These are phyloP conservation scores for Chalciporus piperatus DNA, from an alignment of 768 basidiomycete genomes.

Conservation along the genomic window DNA sequence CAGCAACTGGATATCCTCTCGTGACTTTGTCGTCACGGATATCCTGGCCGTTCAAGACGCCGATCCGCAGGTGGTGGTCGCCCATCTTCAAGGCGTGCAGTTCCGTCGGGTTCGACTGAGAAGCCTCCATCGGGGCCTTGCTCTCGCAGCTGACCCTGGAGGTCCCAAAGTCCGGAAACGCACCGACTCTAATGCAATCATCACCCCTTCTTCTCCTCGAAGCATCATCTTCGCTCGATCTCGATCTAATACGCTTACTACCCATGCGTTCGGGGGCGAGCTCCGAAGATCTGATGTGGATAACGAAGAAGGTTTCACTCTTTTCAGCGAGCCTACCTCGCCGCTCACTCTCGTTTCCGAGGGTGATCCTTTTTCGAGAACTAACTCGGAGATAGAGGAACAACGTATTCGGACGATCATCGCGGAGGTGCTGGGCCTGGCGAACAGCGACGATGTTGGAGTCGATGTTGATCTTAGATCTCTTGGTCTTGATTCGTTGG, in stretches of 20 bases:
- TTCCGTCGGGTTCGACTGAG: conserved; percentile 57
- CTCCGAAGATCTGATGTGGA: conserved; percentile 5
- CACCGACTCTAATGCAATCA: conserved; percentile 29
- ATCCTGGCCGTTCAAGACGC: conserved; percentile 46
- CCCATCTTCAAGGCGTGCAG: conserved; percentile 51
- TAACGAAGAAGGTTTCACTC: conserved; percentile 4
- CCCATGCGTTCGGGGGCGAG: conserved; percentile 4
- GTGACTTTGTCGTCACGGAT: conserved; percentile 48
- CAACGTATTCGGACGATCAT: conserved; percentile 38
- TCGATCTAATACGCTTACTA: conserved; percentile 24
- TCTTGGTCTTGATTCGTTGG: conserved; percentile 63
- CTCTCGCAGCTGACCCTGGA: conserved; percentile 27
- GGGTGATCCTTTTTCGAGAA: neutral
- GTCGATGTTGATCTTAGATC: conserved; percentile 46
- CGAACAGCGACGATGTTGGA: conserved; percentile 33
- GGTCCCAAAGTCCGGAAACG: conserved; percentile 13
- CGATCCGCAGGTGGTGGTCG: conserved; percentile 44
- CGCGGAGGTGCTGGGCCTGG: conserved; percentile 42
- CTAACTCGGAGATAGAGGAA: neutral
- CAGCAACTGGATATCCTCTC: conserved; percentile 41
- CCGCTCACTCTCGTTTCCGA: conserved; percentile 43
- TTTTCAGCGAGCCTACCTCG: conserved; percentile 27
- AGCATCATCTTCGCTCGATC: conserved; percentile 30
- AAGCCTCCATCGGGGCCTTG: conserved; percentile 47
- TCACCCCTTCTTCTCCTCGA: conserved; percentile 21